These are phyloP conservation scores for Lotmaria passim DNA, from an alignment of 208 protist species.

Conservation along the genomic window DNA sequence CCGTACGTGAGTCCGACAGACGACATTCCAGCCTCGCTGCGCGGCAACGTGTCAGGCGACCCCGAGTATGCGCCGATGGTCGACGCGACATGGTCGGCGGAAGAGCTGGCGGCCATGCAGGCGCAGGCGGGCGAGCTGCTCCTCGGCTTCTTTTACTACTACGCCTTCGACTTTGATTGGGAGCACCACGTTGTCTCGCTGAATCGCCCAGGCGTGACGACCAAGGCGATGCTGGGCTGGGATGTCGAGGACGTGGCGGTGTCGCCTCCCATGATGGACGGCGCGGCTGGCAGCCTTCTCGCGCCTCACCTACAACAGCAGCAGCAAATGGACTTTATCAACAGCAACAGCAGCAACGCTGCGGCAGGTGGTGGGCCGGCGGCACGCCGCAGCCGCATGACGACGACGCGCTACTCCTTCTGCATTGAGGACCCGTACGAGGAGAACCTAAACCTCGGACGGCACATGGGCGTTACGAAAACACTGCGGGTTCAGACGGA, in stretches of 20 bases:
- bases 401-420: slow-evolving; percentile 72
- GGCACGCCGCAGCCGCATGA: slow-evolving; percentile 30
- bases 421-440: slow-evolving; percentile 94
- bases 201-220: slow-evolving; percentile 76
- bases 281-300: not conserved
- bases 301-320: not conserved
- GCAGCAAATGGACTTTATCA: not conserved
- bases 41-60: slow-evolving; percentile 37
- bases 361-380: not conserved
- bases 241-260: slow-evolving; percentile 62
- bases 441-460: slow-evolving; percentile 83
- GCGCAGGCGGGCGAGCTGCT: slow-evolving; percentile 76
- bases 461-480: slow-evolving; percentile 89
- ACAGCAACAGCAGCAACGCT: not conserved
- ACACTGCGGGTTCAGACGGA: slow-evolving; percentile 83
- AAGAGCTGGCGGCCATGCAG: slow-evolving; percentile 40
- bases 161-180: slow-evolving; percentile 92
- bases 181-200: slow-evolving; percentile 85
- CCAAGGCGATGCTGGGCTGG: slow-evolving; percentile 82
- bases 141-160: slow-evolving; percentile 91
- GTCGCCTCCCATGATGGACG: not conserved
- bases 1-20: slow-evolving; percentile 79
- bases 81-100: slow-evolving; percentile 29
- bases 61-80: slow-evolving; percentile 73
- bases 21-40: slow-evolving; percentile 69